Conservation (phyloP, 1,284 basidiomycete species). For the Trametes hirsuta region DNA sequence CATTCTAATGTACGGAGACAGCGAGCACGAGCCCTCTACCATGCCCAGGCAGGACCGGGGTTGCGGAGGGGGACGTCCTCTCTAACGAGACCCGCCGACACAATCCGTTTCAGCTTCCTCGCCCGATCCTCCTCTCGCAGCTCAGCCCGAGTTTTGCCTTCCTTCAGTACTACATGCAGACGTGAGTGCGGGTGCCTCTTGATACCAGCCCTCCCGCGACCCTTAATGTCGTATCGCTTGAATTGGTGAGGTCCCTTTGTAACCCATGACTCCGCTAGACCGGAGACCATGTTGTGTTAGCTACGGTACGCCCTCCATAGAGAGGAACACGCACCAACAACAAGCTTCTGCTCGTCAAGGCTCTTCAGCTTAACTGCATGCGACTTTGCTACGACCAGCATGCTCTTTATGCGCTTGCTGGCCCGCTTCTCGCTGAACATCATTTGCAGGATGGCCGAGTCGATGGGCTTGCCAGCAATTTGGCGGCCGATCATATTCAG, state of each 20-base stretch:
- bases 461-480: constrained; percentile 87
- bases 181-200: constrained; percentile 80
- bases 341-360: constrained; percentile 71
- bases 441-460: constrained; percentile 96
- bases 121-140: constrained; percentile 63
- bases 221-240: constrained; percentile 83
- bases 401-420: constrained; percentile 84
- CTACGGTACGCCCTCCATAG: neutral
- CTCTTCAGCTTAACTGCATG: constrained; percentile 84
- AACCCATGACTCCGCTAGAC: constrained; percentile 89
- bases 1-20: constrained; percentile 11
- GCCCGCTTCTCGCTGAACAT: constrained; percentile 92
- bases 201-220: constrained; percentile 82
- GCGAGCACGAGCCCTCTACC: constrained; percentile 53
- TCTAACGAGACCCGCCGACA: constrained; percentile 76
- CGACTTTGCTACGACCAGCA: constrained; percentile 86
- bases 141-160: constrained; percentile 83
- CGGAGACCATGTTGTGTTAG: neutral
- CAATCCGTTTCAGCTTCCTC: constrained; percentile 75
- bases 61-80: constrained; percentile 84
- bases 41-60: constrained; percentile 76
- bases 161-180: constrained; percentile 79
- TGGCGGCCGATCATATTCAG: constrained; percentile 88
- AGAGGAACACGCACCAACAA: constrained; percentile 69
- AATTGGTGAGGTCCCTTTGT: constrained; percentile 77